Conservation (phyloP, 257 asterid genomes). For the Solanum chmielewskii region DNA sequence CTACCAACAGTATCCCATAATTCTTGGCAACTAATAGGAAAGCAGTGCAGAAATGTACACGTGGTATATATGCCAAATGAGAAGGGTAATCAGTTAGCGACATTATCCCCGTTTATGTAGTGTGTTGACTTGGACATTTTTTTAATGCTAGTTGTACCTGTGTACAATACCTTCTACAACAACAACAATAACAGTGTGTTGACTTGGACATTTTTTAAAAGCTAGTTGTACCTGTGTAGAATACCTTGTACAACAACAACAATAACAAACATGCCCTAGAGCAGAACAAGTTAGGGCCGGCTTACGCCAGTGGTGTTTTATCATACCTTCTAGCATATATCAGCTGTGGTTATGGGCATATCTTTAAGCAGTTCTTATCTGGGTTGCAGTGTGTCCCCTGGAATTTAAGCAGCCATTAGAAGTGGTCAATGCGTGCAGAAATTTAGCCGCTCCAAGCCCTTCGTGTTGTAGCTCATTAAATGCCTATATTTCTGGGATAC, state of each 20-base stretch:
- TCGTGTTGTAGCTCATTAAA: constrained; percentile 84
- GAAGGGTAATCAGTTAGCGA: neutral
- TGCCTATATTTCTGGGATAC: constrained; percentile 59
- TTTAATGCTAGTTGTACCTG: neutral
- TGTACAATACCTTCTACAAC: neutral
- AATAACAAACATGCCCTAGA: neutral
- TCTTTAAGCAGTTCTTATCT: neutral
- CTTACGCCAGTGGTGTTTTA: neutral
- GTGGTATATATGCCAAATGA: neutral
- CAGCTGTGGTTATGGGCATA: neutral
- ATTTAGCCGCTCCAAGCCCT: constrained; percentile 66
- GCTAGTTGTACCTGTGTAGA: neutral
- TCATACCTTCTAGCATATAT: neutral
- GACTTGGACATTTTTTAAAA: neutral
- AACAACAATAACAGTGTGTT: neutral
- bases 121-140: neutral
- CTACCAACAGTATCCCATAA: neutral
- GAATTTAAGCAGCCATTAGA: constrained; percentile 67
- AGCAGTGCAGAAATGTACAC: neutral
- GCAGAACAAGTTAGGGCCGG: neutral
- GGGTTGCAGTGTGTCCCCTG: constrained; percentile 76
- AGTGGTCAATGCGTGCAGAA: constrained; percentile 70
- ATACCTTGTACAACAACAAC: neutral
- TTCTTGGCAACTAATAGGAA: neutral
- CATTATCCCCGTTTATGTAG: neutral